These are phyloP conservation scores for Coemansia sp. DNA, from an alignment of 192 early-diverging fungal genomes.

Conservation along the genomic window DNA sequence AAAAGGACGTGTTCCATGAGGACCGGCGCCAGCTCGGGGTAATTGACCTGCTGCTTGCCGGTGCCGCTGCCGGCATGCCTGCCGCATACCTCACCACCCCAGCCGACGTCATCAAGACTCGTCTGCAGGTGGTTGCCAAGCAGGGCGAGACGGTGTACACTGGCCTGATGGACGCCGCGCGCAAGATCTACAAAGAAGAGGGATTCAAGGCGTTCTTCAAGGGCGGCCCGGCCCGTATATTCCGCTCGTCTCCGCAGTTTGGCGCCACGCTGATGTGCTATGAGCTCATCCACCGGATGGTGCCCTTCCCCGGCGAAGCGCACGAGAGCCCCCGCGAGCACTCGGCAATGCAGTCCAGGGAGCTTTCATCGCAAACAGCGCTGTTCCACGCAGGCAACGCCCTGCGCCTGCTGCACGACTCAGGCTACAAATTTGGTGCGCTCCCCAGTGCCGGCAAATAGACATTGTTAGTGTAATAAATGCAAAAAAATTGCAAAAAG, in stretches of 20 bases:
- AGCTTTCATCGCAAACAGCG: slow-evolving; percentile 36
- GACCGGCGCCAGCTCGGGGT: slow-evolving; percentile 67
- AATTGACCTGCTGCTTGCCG: slow-evolving; percentile 70
- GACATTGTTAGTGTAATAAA: not conserved
- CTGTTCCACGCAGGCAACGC: slow-evolving; percentile 48
- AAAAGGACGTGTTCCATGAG: slow-evolving; percentile 89
- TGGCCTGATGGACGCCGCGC: slow-evolving; percentile 80
- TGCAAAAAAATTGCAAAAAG: not conserved
- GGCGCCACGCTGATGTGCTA: slow-evolving; percentile 93
- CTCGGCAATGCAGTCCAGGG: slow-evolving; percentile 16
- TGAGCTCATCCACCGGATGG: slow-evolving; percentile 75
- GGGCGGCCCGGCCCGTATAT: slow-evolving; percentile 89
- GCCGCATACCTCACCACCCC: slow-evolving; percentile 97
- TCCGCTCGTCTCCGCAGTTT: slow-evolving; percentile 95
- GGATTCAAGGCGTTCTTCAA: slow-evolving; percentile 96
- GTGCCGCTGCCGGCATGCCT: slow-evolving; percentile 91
- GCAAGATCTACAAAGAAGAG: slow-evolving; percentile 87
- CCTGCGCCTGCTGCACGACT: slow-evolving; percentile 42
- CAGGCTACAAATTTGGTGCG: slow-evolving; percentile 47
- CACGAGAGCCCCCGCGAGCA: slow-evolving; percentile 26
- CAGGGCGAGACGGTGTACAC: slow-evolving; percentile 84
- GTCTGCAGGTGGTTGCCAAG: slow-evolving; percentile 89
- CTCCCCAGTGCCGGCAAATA: not conserved
- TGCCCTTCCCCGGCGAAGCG: slow-evolving; percentile 56
- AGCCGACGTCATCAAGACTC: slow-evolving; percentile 97